Base-by-base conservation (phyloP, 768 basidiomycete species). In the Agaricus bisporus region DNA sequence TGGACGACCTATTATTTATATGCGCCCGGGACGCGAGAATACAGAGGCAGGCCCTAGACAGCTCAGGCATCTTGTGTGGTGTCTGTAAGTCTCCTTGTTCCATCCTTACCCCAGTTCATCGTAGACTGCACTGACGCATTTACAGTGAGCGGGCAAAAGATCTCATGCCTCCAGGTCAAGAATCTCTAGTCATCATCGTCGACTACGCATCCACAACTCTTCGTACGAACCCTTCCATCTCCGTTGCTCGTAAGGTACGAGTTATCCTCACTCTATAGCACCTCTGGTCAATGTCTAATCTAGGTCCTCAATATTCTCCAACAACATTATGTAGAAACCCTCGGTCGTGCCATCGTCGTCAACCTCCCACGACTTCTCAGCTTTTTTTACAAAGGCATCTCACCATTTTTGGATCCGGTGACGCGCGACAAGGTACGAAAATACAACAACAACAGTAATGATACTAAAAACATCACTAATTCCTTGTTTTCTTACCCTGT, bases 21-120 rank as follows among this genome's bases (percentile, higher is more conserved):
- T 95, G 83, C 83, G 90, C 14, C 91, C 92, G 0, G 91, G 90
- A 25, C 77, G 82, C 55, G 90, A 95, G 65, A 94, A 93, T 65
- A 93, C 91, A 7, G 79, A 86, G 59, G 78, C 79, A 1, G 79
- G 83, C 56, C 82, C 85, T 3, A 78, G 90, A 39, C 91, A 95
- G 62, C 76, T 95, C 51, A 77, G 83, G 49, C 90, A 94, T 76
- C 76, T 94, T 20, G 88, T 94, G 20, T 93, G 88, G 82, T 85
- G 85, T 65, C 66, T 93, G 88, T 91, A 63, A 68, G 88, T 75
- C 41, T 28, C 45, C n/a, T 42, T 49, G 43, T 45, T 56, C 20
- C 20, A 41, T 43, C 29, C 9, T 18, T 20, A 11, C 47, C 47
- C 41, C 15, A 29, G 22, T 17, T 25, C 32, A 36, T 22, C 25